Percentiles rank a stretch among this genome's conserved stretches.
Conservation (phyloP, 2,329 filamentous ascomycete genomes). For the Emydomyces testavorans region DNA sequence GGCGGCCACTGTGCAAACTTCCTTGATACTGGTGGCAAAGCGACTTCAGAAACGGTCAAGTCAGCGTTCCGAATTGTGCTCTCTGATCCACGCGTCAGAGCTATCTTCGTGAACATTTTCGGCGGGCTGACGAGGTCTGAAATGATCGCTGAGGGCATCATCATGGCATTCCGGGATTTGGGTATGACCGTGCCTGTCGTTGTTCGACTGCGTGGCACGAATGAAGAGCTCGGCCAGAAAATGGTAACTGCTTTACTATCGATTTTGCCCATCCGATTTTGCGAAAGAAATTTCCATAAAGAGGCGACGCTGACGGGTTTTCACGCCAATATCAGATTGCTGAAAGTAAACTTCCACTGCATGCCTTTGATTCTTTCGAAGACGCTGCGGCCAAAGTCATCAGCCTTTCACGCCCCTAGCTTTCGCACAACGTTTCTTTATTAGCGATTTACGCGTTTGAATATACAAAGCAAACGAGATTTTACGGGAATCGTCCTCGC, state of each 20-base stretch:
- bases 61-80: constrained; percentile 64
- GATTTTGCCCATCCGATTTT: background rate
- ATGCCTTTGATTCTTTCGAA: constrained; percentile 64
- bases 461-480: no score
- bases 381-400: constrained; percentile 59
- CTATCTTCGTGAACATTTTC: constrained; percentile 62
- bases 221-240: constrained; percentile 57
- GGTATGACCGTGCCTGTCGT: constrained; percentile 59
- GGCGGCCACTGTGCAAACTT: constrained; percentile 69
- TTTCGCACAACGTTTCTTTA: no score
- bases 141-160: constrained; percentile 67
- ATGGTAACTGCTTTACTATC: constrained; percentile 37
- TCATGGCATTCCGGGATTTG: constrained; percentile 60
- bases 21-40: constrained; percentile 80
- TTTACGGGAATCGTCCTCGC: no score
- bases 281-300: no score
- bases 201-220: constrained; percentile 64
- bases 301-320: constrained; percentile 1
- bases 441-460: no score
- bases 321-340: constrained; percentile 39
- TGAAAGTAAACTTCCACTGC: constrained; percentile 55
- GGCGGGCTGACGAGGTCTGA: constrained; percentile 61
- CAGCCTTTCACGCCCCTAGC: constrained; percentile 36
- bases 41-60: constrained; percentile 69
- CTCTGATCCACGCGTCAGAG: constrained; percentile 57